Base-by-base conservation (phyloP, 1,284 basidiomycete genomes). In the Exobasidium rhododendri region DNA sequence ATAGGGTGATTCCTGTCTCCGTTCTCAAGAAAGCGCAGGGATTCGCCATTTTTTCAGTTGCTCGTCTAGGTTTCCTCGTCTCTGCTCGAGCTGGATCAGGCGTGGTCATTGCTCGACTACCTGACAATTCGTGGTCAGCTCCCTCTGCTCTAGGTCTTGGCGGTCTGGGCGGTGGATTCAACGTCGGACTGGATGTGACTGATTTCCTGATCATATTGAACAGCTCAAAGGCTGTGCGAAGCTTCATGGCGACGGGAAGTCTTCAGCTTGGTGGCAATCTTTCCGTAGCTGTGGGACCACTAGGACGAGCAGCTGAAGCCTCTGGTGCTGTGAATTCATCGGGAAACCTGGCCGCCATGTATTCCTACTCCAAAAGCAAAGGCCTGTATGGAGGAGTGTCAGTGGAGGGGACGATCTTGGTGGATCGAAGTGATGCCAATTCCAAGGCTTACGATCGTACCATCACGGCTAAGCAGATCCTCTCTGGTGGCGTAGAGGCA, bases 71-170 rank as follows among this genome's bases (percentile, higher is more conserved):
- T 4, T 86, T 86, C 75, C 69, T 86, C 2, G 82, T 86, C 65
- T 83, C 82, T 10, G 85, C 84, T 1, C 78, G 85, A 57, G 96
- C 89, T 22, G 94, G 94, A 4, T 89, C 88, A 30, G 94, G 94
- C 1, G 82, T 98, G 11, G 96, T 97, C 28, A 93, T 98, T 52
- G 93, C 92, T 3, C 87, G 84, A 65, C 83, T 92, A 17, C 84
- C 87, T 2, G 86, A 96, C 81, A 94, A 93, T 44, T 90, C 86
- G 50, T 97, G 93, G 92, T 92, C 91, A 50, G 88, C 93, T 28
- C 94, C 94, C 2, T 90, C 89, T 75, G 96, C 94, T 0, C 94
- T 97, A 59, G 94, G 92, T 22, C 88, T 92, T n/a, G 94, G 90
- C 3, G 81, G 81, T 45, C 71, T 79, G 11, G 94, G 94, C 0